Evolutionary conservation across 2,329 filamentous ascomycete species (phyloP).

Genomic region (Colletotrichum gloeosporioides): DNA sequence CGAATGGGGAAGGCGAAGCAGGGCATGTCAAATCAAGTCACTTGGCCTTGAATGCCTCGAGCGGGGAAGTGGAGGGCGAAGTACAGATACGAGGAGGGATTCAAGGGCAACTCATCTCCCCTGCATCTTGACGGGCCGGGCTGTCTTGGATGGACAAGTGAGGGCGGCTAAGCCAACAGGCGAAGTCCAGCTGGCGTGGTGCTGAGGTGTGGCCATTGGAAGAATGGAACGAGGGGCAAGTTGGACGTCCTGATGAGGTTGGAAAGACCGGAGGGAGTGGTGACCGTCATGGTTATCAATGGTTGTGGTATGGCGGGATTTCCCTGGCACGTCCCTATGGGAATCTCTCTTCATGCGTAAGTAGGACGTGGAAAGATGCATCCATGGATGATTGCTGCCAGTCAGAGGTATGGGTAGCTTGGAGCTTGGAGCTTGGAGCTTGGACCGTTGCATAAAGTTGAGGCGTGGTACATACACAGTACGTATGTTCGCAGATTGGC

Average conservation of each 20-base stretch:
- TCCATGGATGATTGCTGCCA: background rate
- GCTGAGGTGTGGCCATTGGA: background rate
- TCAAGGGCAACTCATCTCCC: background rate
- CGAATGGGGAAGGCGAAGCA: background rate
- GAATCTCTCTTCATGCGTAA: background rate
- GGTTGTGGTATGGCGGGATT: background rate
- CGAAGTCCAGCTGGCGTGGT: background rate
- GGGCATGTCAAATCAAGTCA: background rate
- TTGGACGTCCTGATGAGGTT: background rate
- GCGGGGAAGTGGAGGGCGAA: background rate
- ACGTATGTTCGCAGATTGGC: background rate
- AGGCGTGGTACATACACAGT: background rate
- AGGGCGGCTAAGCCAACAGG: constrained; percentile 7
- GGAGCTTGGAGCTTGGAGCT: background rate
- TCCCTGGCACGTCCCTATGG: background rate
- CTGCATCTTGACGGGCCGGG: background rate
- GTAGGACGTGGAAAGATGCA: background rate
- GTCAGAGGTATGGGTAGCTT: background rate
- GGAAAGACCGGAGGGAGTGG: background rate
- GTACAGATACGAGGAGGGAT: constrained; percentile 4
- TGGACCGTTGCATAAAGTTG: background rate
- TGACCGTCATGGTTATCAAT: background rate
- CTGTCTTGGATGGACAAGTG: background rate
- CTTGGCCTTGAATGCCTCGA: background rate
- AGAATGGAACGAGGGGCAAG: background rate